These are phyloP conservation scores for Fusarium euwallaceae DNA, from an alignment of 2,329 filamentous ascomycete species.

Conservation along the genomic window DNA sequence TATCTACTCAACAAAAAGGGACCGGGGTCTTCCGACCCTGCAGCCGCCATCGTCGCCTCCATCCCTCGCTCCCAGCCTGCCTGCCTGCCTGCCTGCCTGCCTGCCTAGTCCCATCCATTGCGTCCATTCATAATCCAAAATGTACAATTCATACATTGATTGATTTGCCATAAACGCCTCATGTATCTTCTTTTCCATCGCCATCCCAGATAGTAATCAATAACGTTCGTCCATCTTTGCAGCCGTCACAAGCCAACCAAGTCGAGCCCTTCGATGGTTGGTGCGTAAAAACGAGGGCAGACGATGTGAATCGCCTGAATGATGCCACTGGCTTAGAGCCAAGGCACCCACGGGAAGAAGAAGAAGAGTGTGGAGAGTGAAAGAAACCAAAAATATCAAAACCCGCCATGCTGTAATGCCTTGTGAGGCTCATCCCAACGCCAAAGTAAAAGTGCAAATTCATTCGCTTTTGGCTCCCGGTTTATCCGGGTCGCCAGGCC, in stretches of 20 bases:
- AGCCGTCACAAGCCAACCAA: constrained; percentile 43
- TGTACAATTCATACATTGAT: constrained; percentile 27
- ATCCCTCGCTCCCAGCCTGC: neutral
- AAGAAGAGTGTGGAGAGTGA: constrained; percentile 37
- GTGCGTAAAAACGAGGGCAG: constrained; percentile 36
- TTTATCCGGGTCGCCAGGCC: constrained; percentile 10
- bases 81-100: constrained; percentile 8
- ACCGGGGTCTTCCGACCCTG: constrained; percentile 22
- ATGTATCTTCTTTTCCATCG: constrained; percentile 41
- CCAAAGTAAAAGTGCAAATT: constrained; percentile 39
- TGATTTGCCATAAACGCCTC: constrained; percentile 43
- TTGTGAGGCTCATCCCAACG: constrained; percentile 39
- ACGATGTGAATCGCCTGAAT: constrained; percentile 26
- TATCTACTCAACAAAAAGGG: constrained; percentile 42
- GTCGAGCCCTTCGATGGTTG: constrained; percentile 46
- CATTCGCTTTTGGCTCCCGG: constrained; percentile 20
- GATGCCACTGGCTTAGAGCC: constrained; percentile 17
- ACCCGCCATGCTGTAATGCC: constrained; percentile 41
- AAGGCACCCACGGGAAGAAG: constrained; percentile 25
- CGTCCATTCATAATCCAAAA: constrained; percentile 25
- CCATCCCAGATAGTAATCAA: constrained; percentile 40
- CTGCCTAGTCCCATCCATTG: constrained; percentile 26
- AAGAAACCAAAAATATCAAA: constrained; percentile 43
- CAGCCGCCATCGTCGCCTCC: constrained; percentile 38
- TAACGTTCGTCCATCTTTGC: constrained; percentile 41